Evolutionary conservation across 2,329 filamentous ascomycete genomes (phyloP), one percentile per base, ranked within the genome.

Genomic region (Colletotrichum sp.): DNA sequence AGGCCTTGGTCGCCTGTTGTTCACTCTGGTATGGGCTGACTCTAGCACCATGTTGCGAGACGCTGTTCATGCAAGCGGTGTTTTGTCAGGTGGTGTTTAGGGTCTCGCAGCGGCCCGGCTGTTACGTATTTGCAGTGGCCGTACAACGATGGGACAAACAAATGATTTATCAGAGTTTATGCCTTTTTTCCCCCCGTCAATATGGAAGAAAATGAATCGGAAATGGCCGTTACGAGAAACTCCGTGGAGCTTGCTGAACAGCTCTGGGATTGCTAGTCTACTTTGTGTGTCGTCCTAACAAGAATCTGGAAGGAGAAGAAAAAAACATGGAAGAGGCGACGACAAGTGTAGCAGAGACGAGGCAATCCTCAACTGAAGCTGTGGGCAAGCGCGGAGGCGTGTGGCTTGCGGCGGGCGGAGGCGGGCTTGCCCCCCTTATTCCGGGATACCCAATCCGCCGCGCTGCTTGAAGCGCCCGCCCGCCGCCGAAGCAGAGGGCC

Each of bases 21-120:
- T 52, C 18, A 30, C 16, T 57, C 39, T 26, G n/a, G 8, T 21
- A 36, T 74, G 70, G 73, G 70, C 74, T 74, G 70, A 76, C 70
- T 65, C 39, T 68, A 34, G 74, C 66, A 76, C 74, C 49, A 74
- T 63, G 26, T 73, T 64, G 73, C 73, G 28, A 68, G 73, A 72
- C 68, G 44, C 10, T 16, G 15, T 69, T 76, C 64, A 76, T 76
- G 74, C 74, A 49, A 30, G 34, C 34, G 34, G 70, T 49, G 70
- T 44, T 68, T 55, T 44, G 49, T 68, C 64, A 52, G 59, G 64
- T 49, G 57, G 64, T 57, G 49, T 9, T 68, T 26, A 57, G n/a
- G 44, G 30, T 39, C 44, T 15, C 49, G 66, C 21, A 52, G 30
- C 16, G 66, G n/a, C 34, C 52, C 30, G 28, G 59, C 21, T 32